Percentiles rank a stretch among this genome's conserved stretches.
phyloP scores from a whole-genome alignment of 2,329 filamentous ascomycete species.

The Fusarium buharicum region DNA sequence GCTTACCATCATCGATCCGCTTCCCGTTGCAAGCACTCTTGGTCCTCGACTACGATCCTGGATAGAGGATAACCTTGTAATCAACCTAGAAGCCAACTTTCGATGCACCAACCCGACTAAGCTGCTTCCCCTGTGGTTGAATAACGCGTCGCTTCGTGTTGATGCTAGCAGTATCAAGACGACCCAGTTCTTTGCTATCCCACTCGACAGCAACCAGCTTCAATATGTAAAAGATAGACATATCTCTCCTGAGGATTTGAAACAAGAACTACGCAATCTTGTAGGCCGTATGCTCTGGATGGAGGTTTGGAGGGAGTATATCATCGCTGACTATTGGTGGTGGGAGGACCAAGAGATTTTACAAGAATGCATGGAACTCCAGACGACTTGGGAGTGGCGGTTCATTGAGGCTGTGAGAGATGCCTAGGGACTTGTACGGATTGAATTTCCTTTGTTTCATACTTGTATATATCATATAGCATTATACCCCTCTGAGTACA shows the following conservation, averaged over 20 bases:
- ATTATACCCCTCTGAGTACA: conserved; percentile 21
- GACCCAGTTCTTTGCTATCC: conserved; percentile 58
- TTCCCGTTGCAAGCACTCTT: conserved; percentile 63
- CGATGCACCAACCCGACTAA: conserved; percentile 68
- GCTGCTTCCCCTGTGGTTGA: conserved; percentile 68
- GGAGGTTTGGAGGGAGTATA: conserved; percentile 66
- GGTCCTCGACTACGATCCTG: conserved; percentile 68
- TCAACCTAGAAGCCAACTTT: conserved; percentile 67
- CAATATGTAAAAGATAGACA: conserved; percentile 34
- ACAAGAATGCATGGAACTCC: conserved; percentile 62
- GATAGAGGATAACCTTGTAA: conserved; percentile 69
- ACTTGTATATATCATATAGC: background rate
- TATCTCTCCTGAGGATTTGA: conserved; percentile 46
- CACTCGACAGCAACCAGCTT: conserved; percentile 34
- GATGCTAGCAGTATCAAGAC: conserved; percentile 58
- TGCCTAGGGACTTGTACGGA: background rate
- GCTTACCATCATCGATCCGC: conserved; percentile 70
- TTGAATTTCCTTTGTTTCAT: background rate
- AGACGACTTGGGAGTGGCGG: conserved; percentile 68
- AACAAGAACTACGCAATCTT: conserved; percentile 60
- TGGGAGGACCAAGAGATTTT: conserved; percentile 67
- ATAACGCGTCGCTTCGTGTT: conserved; percentile 62
- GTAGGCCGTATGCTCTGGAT: conserved; percentile 68
- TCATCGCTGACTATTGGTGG: conserved; percentile 65
- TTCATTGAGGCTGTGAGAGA: conserved; percentile 65